Evolutionary conservation across 1,284 basidiomycete species (phyloP).

Genomic region (Cystobasidiaceae sp.): DNA sequence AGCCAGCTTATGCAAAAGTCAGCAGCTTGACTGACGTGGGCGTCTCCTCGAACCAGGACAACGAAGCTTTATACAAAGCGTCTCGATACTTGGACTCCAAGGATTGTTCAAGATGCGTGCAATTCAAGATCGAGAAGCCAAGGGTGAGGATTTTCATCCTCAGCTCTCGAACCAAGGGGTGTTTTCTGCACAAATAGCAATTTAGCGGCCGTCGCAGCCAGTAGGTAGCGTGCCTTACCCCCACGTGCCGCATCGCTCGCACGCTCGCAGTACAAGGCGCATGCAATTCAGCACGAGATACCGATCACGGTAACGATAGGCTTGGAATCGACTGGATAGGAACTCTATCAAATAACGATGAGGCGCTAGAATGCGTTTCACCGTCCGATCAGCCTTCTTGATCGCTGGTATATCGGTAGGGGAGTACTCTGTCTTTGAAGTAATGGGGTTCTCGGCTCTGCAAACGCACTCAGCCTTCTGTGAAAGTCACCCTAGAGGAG

Average conservation of each 20-base stretch:
- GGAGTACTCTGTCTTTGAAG: constrained; percentile 77
- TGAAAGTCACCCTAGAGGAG: background rate
- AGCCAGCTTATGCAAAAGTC: constrained; percentile 44
- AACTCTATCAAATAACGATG: constrained; percentile 82
- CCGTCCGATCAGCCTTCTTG: constrained; percentile 64
- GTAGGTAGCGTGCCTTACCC: constrained; percentile 58
- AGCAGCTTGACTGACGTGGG: constrained; percentile 59
- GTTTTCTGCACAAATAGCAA: constrained; percentile 59
- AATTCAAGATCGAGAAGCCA: constrained; percentile 85
- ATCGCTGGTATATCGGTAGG: constrained; percentile 84
- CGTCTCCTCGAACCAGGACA: constrained; percentile 85
- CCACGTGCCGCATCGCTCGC: constrained; percentile 61
- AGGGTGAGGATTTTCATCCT: constrained; percentile 86
- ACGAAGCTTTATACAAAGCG: constrained; percentile 70
- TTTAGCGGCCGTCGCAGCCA: too few relatives aligned
- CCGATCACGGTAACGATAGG: constrained; percentile 79
- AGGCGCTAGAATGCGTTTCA: constrained; percentile 69
- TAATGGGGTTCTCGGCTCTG: constrained; percentile 82
- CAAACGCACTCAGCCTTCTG: background rate
- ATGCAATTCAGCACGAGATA: constrained; percentile 81
- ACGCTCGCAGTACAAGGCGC: constrained; percentile 71
- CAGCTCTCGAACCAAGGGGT: constrained; percentile 82
- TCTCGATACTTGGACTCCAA: constrained; percentile 75
- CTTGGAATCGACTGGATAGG: constrained; percentile 87
- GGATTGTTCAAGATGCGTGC: constrained; percentile 75